Conservation (phyloP, 2,329 filamentous ascomycete species). For the Penicillium sp. region DNA sequence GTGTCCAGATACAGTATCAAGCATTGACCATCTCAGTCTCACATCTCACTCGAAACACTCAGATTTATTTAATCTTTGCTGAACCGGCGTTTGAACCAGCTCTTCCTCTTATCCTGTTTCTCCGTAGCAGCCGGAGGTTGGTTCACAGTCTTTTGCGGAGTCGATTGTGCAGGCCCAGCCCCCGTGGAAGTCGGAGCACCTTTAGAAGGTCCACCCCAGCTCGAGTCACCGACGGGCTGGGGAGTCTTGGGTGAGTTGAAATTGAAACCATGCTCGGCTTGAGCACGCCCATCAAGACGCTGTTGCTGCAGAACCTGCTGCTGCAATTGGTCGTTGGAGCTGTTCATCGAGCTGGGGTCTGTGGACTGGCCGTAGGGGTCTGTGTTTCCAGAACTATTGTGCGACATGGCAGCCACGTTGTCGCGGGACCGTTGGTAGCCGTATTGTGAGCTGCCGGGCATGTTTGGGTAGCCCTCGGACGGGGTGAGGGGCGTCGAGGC, state of each 20-base stretch:
- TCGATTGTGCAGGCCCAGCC: slow-evolving; percentile 15
- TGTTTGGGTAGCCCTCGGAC: slow-evolving; percentile 36
- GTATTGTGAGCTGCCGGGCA: slow-evolving; percentile 28
- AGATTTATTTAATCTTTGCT: slow-evolving; percentile 52
- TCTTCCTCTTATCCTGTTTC: slow-evolving; percentile 71
- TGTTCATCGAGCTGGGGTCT: slow-evolving; percentile 91
- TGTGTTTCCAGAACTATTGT: slow-evolving; percentile 65
- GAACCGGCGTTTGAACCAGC: slow-evolving; percentile 83
- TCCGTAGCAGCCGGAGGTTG: neutral
- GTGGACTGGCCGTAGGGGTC: slow-evolving; percentile 79
- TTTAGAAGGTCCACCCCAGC: slow-evolving; percentile 29
- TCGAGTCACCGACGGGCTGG: slow-evolving; percentile 23
- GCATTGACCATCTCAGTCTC: neutral
- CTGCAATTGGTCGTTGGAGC: slow-evolving; percentile 74
- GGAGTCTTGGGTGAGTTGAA: slow-evolving; percentile 40
- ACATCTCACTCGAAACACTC: neutral
- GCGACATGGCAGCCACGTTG: slow-evolving; percentile 70
- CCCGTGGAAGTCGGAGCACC: slow-evolving; percentile 11
- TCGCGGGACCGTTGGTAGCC: slow-evolving; percentile 78
- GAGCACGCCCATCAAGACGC: slow-evolving; percentile 41
- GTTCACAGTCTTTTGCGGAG: slow-evolving; percentile 19
- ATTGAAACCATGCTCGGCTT: slow-evolving; percentile 64
- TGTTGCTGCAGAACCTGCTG: slow-evolving; percentile 45
- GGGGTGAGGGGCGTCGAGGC: slow-evolving; percentile 23
- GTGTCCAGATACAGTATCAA: neutral